Evolutionary conservation across 1,284 basidiomycete genomes (phyloP), one percentile per base, ranked within the genome.

Genomic region (Rhizopogon parksii): DNA sequence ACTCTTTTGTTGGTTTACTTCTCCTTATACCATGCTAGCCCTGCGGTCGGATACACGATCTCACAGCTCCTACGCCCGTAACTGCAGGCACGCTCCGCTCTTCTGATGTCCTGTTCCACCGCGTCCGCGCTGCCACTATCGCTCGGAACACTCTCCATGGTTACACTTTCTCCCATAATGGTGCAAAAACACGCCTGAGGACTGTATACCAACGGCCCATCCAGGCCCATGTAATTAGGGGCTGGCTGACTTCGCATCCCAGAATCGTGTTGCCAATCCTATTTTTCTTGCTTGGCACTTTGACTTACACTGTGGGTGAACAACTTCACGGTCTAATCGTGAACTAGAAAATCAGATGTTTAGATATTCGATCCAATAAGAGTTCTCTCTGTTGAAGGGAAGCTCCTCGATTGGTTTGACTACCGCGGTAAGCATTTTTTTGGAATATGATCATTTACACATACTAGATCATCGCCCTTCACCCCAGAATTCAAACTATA

Each of bases 361-460:
- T 19, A 92, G 86, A 80, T 96, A 56, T 96, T 96, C 62, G 93
- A 97, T 63, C 94, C 94, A 1, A 81, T 99, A 32, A 84, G 95
- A 40, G 79, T 83, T 3, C 77, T 94, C 55, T 91, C 88, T 73
- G 81, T 98, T 0, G 79, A 92, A 71, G 83, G 80, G 19, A 89
- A 93, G 60, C 74, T 97, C 60, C 74, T 88, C 50, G 79, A 90
- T 46, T 89, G 89, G 72, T 94, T 96, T 62, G 82, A 94, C 62
- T 78, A 83, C 55, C 74, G 74, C 65, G 74, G 86, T 85, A 61
- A 14, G 71, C 51, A 32, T 36, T 32, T 47, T 49, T 19, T 25
- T 24, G 11, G 27, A 36, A 24, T n/a, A 24, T 8, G 17, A 21
- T 7, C n/a, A 37, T 30, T 24, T 49, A 46, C 53, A 56, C 36